Percentiles rank a stretch among this genome's conserved stretches.
Conservation (phyloP, 176 grass and related monocot species). For the Elymus sibiricus region DNA sequence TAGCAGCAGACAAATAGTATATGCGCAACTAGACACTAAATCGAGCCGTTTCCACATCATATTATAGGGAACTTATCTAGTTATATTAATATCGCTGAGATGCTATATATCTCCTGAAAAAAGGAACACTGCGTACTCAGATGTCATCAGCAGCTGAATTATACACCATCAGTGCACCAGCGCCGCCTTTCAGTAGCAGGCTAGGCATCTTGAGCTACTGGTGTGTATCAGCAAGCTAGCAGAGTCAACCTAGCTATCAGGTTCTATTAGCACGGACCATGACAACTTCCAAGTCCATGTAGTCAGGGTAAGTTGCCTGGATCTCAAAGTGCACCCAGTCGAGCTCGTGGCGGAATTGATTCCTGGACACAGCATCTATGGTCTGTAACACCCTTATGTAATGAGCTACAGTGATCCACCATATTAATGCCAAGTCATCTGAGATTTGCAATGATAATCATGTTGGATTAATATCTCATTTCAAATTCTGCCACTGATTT, state of each 20-base stretch:
- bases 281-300: conserved; percentile 65
- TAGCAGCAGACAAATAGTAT: neutral
- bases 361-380: conserved; percentile 60
- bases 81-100: conserved; percentile 13
- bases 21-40: neutral
- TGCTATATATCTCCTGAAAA: neutral
- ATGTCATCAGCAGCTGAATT: conserved; percentile 22
- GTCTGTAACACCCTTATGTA: no score
- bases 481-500: no score
- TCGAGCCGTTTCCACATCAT: conserved; percentile 11
- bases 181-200: conserved; percentile 1
- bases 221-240: neutral
- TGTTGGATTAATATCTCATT: no score
- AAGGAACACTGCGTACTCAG: neutral
- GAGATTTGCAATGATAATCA: no score
- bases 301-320: conserved; percentile 62
- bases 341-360: conserved; percentile 56
- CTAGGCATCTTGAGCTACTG: conserved; percentile 3
- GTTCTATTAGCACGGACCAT: conserved; percentile 46
- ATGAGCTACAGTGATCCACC: no score
- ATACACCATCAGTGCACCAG: conserved; percentile 24
- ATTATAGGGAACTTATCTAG: conserved; percentile 27
- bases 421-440: no score
- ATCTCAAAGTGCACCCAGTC: conserved; percentile 82
- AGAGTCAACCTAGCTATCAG: conserved; percentile 24